Conservation (phyloP, 2,329 filamentous ascomycete genomes). For the Aspergillus thermomutatus region DNA sequence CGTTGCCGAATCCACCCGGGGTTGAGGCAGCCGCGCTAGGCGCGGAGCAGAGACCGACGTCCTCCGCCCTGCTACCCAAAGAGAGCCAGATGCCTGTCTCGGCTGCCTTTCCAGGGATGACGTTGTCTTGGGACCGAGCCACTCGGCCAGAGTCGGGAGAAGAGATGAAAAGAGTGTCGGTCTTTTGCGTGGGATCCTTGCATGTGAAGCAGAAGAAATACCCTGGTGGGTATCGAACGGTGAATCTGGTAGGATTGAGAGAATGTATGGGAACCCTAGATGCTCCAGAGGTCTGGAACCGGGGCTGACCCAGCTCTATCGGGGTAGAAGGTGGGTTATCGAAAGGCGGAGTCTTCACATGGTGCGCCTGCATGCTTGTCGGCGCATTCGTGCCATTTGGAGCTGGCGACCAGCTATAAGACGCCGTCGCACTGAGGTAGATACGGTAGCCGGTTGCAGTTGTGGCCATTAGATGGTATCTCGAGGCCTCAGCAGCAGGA, state of each 20-base stretch:
- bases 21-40: slow-evolving; percentile 66
- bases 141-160: slow-evolving; percentile 87
- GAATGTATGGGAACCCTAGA: slow-evolving; percentile 48
- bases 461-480: slow-evolving; percentile 83
- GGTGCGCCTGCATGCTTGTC: slow-evolving; percentile 95
- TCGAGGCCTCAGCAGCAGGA: slow-evolving; percentile 74
- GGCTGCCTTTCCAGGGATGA: slow-evolving; percentile 59
- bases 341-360: slow-evolving; percentile 85
- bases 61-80: slow-evolving; percentile 70
- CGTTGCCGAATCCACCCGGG: slow-evolving; percentile 84
- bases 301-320: slow-evolving; percentile 21
- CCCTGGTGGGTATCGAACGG: slow-evolving; percentile 70
- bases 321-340: slow-evolving; percentile 27
- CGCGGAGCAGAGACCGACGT: slow-evolving; percentile 71
- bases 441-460: slow-evolving; percentile 88
- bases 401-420: slow-evolving; percentile 53
- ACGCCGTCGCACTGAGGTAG: slow-evolving; percentile 85
- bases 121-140: slow-evolving; percentile 52
- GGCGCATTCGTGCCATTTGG: slow-evolving; percentile 65
- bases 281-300: slow-evolving; percentile 40
- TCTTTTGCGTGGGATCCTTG: slow-evolving; percentile 56
- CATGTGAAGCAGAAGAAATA: slow-evolving; percentile 84
- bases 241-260: slow-evolving; percentile 39
- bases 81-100: slow-evolving; percentile 80
- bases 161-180: slow-evolving; percentile 74